Conservation (phyloP, 2,329 filamentous ascomycete genomes). For the Metarhizium guizhouense region DNA sequence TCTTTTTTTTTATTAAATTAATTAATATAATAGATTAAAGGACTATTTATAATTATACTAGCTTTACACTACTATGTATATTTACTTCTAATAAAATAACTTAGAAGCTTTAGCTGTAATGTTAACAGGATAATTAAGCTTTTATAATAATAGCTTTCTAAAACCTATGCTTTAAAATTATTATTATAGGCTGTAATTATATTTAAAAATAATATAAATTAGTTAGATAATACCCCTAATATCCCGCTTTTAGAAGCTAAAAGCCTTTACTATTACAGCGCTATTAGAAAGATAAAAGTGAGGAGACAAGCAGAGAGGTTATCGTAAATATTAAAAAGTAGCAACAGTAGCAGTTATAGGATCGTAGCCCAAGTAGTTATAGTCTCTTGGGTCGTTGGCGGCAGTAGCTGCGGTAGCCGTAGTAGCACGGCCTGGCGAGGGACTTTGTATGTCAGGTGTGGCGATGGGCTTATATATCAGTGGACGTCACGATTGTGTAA, state of each 20-base stretch:
- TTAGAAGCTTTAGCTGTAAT: slow-evolving; percentile 1
- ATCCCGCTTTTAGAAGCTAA: slow-evolving; percentile 1
- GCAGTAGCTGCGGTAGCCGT: not conserved
- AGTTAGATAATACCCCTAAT: slow-evolving; percentile 1
- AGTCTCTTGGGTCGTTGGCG: slow-evolving; percentile 2
- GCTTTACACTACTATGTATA: no score
- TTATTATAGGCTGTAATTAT: not conserved
- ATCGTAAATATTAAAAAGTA: slow-evolving; percentile 3
- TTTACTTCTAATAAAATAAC: not conserved
- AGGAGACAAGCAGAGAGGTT: slow-evolving; percentile 1
- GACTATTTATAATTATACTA: no score
- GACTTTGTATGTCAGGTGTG: not conserved
- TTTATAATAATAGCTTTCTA: not conserved
- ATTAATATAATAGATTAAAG: no score
- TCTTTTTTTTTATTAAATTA: no score
- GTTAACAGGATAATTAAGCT: slow-evolving; percentile 2
- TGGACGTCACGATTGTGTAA: no score
- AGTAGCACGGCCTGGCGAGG: slow-evolving; percentile 1
- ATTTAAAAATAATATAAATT: slow-evolving; percentile 1
- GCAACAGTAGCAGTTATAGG: slow-evolving; percentile 1
- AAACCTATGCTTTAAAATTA: not conserved
- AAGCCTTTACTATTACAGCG: slow-evolving; percentile 2
- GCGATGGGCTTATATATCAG: no score
- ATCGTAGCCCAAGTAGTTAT: slow-evolving; percentile 2
- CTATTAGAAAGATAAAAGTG: slow-evolving; percentile 1